Percentiles rank a stretch among this genome's conserved stretches.
These are phyloP conservation scores for Helicocarpus griseus DNA, from an alignment of 2,329 filamentous ascomycete genomes.

Conservation along the genomic window DNA sequence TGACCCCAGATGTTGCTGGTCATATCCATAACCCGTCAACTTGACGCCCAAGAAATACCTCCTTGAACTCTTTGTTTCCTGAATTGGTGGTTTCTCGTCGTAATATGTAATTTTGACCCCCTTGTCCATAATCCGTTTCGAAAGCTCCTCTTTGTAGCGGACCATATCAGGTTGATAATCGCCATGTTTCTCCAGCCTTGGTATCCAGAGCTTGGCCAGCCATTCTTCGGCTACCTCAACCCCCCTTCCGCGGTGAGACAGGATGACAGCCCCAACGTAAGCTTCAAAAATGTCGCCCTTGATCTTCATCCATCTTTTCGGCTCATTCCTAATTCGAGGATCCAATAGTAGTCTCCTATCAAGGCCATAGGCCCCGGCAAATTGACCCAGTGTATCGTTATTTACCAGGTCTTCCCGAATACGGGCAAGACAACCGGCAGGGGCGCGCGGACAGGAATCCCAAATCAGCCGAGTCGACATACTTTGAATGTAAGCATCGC, in stretches of 20 bases:
- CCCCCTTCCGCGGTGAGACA: conserved; percentile 56
- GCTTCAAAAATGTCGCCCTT: conserved; percentile 85
- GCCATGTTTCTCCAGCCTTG: conserved; percentile 41
- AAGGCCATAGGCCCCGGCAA: conserved; percentile 61
- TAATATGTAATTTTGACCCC: conserved; percentile 53
- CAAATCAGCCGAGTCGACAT: conserved; percentile 68
- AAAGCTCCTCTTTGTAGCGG: conserved; percentile 45
- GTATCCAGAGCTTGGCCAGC: conserved; percentile 67
- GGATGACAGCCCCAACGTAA: conserved; percentile 69
- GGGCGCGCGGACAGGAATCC: conserved; percentile 55
- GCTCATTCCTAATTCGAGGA: conserved; percentile 31
- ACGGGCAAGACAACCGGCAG: conserved; percentile 62
- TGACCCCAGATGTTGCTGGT: conserved; percentile 34
- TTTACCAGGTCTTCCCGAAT: conserved; percentile 70
- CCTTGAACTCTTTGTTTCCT: conserved; percentile 28
- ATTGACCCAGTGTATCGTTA: conserved; percentile 66
- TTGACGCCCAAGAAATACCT: conserved; percentile 38
- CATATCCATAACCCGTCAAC: conserved; percentile 39
- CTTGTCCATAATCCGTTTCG: conserved; percentile 44
- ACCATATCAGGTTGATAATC: conserved; percentile 21
- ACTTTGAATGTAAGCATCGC: conserved; percentile 75
- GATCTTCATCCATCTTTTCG: conserved; percentile 58
- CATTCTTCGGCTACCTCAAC: conserved; percentile 54
- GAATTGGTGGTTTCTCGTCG: conserved; percentile 29
- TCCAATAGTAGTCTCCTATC: conserved; percentile 54